Conservation (phyloP, 2,329 filamentous ascomycete genomes). For the Botrytis deweyae region DNA sequence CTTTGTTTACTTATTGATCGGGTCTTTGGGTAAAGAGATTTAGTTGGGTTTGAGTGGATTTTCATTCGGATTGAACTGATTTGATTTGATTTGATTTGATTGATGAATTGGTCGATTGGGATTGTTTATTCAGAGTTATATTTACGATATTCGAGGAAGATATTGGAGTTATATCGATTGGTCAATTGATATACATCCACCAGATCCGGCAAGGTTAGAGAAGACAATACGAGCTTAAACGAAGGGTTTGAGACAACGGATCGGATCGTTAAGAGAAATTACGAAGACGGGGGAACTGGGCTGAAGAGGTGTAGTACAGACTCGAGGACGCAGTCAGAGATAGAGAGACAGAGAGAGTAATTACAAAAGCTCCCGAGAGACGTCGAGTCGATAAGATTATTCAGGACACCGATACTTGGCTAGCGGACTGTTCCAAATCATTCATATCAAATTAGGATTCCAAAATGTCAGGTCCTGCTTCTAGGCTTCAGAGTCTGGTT, state of each 20-base stretch:
- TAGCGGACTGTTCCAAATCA: not conserved
- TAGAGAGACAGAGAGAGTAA: not conserved
- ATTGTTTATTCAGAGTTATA: not conserved
- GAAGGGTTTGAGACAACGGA: not conserved
- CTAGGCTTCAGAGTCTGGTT: constrained; percentile 59
- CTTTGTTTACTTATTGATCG: not conserved
- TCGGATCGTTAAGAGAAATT: not conserved
- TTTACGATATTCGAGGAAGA: not conserved
- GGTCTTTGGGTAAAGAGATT: not conserved
- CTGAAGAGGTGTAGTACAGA: not conserved
- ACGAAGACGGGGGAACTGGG: not conserved
- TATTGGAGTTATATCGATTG: not conserved
- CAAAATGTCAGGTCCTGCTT: constrained; percentile 63
- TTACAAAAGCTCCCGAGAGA: not conserved
- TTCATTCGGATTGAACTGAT: not conserved
- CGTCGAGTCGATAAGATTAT: not conserved
- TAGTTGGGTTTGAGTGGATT: not conserved
- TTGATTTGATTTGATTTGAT: not conserved
- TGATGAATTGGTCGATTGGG: not conserved
- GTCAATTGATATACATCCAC: not conserved
- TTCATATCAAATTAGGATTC: too few species aligned
- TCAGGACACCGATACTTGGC: not conserved
- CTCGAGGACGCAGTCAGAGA: not conserved
- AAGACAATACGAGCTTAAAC: not conserved
- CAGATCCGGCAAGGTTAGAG: not conserved